A percentile compares a stretch with the other conserved stretches of the same genome.
Conservation (phyloP, 116 monocot genomes). For the Trichopus zeylanicus region DNA sequence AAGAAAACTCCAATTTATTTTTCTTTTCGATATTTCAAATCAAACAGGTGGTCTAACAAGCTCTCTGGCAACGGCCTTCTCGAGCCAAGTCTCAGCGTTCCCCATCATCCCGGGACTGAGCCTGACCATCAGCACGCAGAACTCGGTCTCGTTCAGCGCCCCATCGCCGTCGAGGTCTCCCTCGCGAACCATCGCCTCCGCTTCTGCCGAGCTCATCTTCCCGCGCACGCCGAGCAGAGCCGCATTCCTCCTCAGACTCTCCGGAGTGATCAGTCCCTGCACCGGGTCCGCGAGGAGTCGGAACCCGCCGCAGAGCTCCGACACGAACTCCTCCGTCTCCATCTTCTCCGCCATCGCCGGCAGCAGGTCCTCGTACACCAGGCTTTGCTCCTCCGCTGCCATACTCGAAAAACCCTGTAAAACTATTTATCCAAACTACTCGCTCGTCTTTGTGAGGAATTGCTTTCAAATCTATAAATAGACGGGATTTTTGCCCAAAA, state of each 20-base stretch:
- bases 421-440: not conserved
- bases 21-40: no score
- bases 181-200: slow-evolving; percentile 23
- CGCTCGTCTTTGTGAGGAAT: no score
- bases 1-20: no score
- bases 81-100: slow-evolving; percentile 19
- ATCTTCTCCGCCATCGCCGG: slow-evolving; percentile 31
- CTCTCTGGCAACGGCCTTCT: slow-evolving; percentile 17
- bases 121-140: slow-evolving; percentile 29
- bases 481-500: no score
- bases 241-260: slow-evolving; percentile 23
- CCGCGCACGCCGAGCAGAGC: slow-evolving; percentile 10
- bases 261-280: slow-evolving; percentile 22
- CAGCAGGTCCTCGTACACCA: slow-evolving; percentile 26
- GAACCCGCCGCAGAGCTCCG: slow-evolving; percentile 27
- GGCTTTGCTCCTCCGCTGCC: not conserved
- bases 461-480: no score
- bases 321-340: slow-evolving; percentile 19
- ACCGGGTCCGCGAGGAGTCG: slow-evolving; percentile 14
- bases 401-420: not conserved
- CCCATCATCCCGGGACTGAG: slow-evolving; percentile 27
- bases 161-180: slow-evolving; percentile 34
- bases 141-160: slow-evolving; percentile 24
- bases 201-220: slow-evolving; percentile 15
- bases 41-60: not conserved